phyloP scores from a whole-genome alignment of 1,139 yeast genomes.

The Barnettozyma hawaiiensis region DNA sequence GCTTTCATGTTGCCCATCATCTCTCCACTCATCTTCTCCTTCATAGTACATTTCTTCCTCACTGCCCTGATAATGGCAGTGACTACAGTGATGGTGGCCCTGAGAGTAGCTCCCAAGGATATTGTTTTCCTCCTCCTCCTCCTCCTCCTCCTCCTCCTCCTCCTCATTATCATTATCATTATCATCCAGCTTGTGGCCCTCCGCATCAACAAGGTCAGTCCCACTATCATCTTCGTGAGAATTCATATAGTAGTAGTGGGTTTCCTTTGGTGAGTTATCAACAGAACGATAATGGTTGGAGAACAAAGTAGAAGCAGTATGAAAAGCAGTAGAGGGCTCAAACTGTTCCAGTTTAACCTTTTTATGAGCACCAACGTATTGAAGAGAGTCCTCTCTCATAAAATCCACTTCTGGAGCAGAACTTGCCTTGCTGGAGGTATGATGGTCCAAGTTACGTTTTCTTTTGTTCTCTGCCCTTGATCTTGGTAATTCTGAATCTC shows the following conservation, averaged over 20 bases:
- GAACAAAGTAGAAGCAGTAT: not conserved
- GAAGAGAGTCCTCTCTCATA: not conserved
- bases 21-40: not conserved
- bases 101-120: not conserved
- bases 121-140: not conserved
- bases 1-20: not conserved
- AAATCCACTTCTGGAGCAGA: not conserved
- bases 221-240: not conserved
- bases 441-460: not conserved
- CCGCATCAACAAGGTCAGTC: not conserved
- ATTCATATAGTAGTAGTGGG: not conserved
- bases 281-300: not conserved
- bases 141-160: not conserved
- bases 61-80: not conserved
- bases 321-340: not conserved
- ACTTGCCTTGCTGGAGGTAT: not conserved
- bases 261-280: not conserved
- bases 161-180: too few species aligned
- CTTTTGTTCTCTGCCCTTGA: not conserved
- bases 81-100: not conserved
- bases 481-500: not conserved
- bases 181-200: not conserved
- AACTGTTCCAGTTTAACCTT: not conserved
- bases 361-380: not conserved
- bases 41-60: not conserved